Base-by-base conservation (phyloP, 1,139 yeast genomes). In the Scheffersomyces stambukii region DNA sequence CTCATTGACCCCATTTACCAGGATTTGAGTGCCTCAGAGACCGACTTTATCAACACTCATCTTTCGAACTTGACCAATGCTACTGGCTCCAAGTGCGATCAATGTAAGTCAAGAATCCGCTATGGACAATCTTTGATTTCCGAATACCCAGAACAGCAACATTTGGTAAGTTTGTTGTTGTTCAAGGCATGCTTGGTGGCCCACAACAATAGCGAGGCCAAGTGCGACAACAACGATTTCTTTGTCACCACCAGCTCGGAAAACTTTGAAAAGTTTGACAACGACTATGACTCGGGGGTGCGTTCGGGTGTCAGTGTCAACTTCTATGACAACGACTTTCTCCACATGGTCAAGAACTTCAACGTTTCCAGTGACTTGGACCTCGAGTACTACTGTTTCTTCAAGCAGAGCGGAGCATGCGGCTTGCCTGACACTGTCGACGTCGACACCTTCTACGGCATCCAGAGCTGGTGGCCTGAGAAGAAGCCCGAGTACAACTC, bases 311-410 rank as follows among this genome's bases (percentile, higher is more conserved):
- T 27, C 8, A 49, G 58, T 21, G 46, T 64, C 21, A 55, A 57
- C 35, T 57, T 64, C 37, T 60, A 43, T 27, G 69, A 64, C 40
- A 64, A 61, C 34, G 70, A 64, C 32, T 64, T 61, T 39, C 43
- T 61, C 29, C 62, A 60, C 27, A 49, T 64, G 54, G 41, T 64
- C 38, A 48, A 51, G 31, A 42, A 52, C 30, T 56, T 64, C 45
- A 62, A 64, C 37, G 37, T 49, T 13, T 57, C 67, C 4, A 60
- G 61, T 25, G 64, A 62, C 8, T 47, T 57, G 16, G 65, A 60
- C 33, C 46, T 60, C 39, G 55, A 53, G 20, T 58, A 57, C 34
- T 60, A 57, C 38, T 60, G 67, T 37, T 54, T 46, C 37, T 60
- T 28, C 41, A 58, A 59, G 38, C 25, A 35, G 6, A 27, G 19